Conservation (phyloP, 495 filamentous ascomycete genomes). For the Margaritispora aquatica region DNA sequence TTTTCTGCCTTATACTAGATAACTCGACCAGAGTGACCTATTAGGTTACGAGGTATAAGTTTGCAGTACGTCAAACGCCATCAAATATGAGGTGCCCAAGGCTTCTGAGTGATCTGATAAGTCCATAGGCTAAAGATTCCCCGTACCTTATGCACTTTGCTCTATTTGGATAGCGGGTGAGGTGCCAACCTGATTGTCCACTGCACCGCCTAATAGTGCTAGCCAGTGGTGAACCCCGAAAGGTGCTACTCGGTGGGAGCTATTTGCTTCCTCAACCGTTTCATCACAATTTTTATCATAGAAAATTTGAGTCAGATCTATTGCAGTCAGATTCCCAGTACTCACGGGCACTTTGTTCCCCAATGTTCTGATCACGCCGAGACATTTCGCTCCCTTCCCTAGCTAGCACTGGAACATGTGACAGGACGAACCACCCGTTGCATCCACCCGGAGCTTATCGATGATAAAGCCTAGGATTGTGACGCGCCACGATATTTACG, state of each 20-base stretch:
- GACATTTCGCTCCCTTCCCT: background rate
- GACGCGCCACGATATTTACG: slow-evolving; percentile 1
- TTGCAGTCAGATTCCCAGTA: no score
- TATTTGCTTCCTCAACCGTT: no score
- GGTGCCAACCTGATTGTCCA: background rate
- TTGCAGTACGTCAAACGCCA: no score
- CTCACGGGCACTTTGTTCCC: no score
- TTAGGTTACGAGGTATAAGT: no score
- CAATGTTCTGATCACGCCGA: background rate
- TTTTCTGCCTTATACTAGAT: no score
- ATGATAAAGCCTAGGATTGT: background rate
- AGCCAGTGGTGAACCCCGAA: no score
- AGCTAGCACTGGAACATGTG: background rate
- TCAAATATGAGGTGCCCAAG: background rate
- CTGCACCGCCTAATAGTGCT: background rate
- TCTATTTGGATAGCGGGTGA: no score
- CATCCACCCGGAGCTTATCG: slow-evolving; percentile 10
- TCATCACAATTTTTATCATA: no score
- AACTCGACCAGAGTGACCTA: no score
- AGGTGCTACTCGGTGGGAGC: no score
- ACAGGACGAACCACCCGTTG: background rate
- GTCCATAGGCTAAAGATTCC: background rate
- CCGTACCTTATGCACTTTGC: background rate
- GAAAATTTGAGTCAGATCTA: no score
- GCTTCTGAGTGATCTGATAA: background rate